Conservation (phyloP, 352 stramenopile genomes). For the Globisporangium cederbergense region DNA sequence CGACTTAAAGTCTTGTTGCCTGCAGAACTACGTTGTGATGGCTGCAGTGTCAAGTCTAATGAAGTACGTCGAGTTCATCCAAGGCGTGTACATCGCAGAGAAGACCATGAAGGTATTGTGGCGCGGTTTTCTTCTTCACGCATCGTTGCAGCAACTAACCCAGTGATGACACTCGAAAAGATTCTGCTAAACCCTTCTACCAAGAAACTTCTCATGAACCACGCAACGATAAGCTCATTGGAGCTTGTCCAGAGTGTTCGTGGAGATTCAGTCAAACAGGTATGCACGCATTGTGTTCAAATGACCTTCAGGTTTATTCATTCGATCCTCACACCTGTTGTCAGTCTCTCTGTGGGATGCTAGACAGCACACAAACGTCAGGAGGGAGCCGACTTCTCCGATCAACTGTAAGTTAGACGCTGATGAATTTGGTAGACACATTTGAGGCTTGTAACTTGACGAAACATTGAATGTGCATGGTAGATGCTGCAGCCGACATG, state of each 20-base stretch:
- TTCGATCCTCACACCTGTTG: not conserved
- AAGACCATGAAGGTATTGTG: conserved; percentile 73
- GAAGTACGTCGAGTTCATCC: conserved; percentile 85
- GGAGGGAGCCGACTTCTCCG: conserved; percentile 69
- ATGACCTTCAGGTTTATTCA: not conserved
- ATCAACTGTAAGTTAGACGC: conserved; percentile 48
- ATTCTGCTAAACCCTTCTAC: conserved; percentile 72
- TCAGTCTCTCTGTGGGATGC: conserved; percentile 71
- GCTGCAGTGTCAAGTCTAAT: conserved; percentile 75
- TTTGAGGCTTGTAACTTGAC: not conserved
- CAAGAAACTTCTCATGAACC: conserved; percentile 77
- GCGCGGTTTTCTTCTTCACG: not conserved
- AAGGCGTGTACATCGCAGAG: conserved; percentile 80
- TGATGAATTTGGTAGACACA: too few relatives aligned
- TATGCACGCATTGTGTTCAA: conserved; percentile 14
- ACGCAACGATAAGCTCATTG: conserved; percentile 69
- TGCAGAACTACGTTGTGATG: conserved; percentile 83
- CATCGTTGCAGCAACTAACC: not conserved
- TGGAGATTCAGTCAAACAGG: conserved; percentile 51
- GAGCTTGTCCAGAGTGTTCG: conserved; percentile 64
- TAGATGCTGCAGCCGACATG: conserved; percentile 78
- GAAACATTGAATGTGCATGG: not conserved
- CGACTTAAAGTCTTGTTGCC: not conserved
- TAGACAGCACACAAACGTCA: conserved; percentile 79
- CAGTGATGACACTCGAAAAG: conserved; percentile 19